These are phyloP conservation scores for Orbilia blumenaviensis DNA, from an alignment of 2,329 filamentous ascomycete species.

Conservation along the genomic window DNA sequence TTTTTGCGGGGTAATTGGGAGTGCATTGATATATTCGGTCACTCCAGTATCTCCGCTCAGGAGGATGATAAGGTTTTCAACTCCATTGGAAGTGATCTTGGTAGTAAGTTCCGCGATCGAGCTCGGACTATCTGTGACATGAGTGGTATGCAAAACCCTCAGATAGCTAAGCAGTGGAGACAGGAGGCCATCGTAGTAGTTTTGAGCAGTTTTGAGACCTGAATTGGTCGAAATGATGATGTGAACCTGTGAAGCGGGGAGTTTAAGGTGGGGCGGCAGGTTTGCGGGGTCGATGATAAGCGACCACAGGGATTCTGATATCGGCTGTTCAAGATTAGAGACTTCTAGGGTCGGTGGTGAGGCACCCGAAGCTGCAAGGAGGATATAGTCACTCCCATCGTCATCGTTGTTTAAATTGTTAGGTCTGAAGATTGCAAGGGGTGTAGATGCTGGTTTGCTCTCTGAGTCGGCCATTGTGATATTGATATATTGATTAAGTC, in stretches of 20 bases:
- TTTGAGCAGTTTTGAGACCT: slow-evolving; percentile 33
- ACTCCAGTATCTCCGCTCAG: slow-evolving; percentile 48
- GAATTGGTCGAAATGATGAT: slow-evolving; percentile 48
- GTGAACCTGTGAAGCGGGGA: slow-evolving; percentile 45
- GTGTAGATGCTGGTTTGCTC: slow-evolving; percentile 22
- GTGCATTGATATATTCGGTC: slow-evolving; percentile 40
- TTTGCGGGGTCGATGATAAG: slow-evolving; percentile 40
- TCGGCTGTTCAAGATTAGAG: slow-evolving; percentile 21
- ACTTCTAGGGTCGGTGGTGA: slow-evolving; percentile 46
- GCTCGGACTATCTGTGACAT: slow-evolving; percentile 16
- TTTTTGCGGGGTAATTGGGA: slow-evolving; percentile 25
- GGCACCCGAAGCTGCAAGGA: slow-evolving; percentile 28
- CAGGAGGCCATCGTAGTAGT: slow-evolving; percentile 39
- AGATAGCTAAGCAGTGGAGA: slow-evolving; percentile 45
- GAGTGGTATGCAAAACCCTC: slow-evolving; percentile 22
- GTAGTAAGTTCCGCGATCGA: slow-evolving; percentile 42
- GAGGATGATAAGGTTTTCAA: slow-evolving; percentile 46
- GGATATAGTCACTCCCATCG: slow-evolving; percentile 21
- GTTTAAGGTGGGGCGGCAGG: slow-evolving; percentile 45
- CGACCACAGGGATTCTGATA: slow-evolving; percentile 27
- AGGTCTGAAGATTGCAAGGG: slow-evolving; percentile 42
- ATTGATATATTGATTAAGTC: background rate
- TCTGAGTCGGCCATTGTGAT: slow-evolving; percentile 33
- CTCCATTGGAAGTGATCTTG: slow-evolving; percentile 32
- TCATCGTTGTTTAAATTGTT: slow-evolving; percentile 14